Evolutionary conservation across 495 filamentous ascomycete species (phyloP).

Genomic region (Lentithecium fluviatile): DNA sequence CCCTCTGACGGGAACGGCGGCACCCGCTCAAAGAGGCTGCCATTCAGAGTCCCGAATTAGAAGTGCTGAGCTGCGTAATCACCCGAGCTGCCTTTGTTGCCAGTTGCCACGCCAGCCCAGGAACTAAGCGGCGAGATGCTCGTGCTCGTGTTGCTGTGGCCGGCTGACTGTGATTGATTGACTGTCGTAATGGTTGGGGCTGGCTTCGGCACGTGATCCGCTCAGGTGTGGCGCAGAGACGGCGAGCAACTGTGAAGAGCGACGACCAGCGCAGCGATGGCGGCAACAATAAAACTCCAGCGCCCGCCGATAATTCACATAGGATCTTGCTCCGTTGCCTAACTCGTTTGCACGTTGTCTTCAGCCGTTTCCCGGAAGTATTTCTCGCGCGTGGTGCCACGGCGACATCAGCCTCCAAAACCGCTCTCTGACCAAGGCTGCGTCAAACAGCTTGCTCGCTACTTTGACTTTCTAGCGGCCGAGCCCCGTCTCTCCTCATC

Average conservation of each 20-base stretch:
- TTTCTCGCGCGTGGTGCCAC: conserved; percentile 1
- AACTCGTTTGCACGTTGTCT: conserved; percentile 1
- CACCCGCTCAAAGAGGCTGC: conserved; percentile 6
- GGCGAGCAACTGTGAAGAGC: too few species aligned
- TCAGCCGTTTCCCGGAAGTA: conserved; percentile 3
- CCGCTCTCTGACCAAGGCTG: conserved; percentile 25
- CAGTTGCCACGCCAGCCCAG: background rate
- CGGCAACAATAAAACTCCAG: too few species aligned
- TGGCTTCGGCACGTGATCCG: background rate
- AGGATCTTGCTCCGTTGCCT: background rate
- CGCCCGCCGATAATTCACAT: too few species aligned
- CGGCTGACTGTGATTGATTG: background rate
- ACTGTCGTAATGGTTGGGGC: background rate
- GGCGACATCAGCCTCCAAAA: conserved; percentile 29
- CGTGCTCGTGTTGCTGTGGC: too few species aligned
- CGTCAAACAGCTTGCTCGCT: conserved; percentile 18
- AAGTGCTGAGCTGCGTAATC: conserved; percentile 7
- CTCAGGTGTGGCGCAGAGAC: too few species aligned
- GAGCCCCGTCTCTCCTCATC: conserved; percentile 4
- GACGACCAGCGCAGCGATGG: too few species aligned
- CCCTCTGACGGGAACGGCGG: background rate
- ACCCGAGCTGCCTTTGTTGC: background rate
- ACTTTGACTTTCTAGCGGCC: background rate
- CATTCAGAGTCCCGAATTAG: conserved; percentile 2
- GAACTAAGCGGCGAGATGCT: background rate